Evolutionary conservation across 2,329 filamentous ascomycete genomes (phyloP).

Genomic region (Alternaria conjuncta): DNA sequence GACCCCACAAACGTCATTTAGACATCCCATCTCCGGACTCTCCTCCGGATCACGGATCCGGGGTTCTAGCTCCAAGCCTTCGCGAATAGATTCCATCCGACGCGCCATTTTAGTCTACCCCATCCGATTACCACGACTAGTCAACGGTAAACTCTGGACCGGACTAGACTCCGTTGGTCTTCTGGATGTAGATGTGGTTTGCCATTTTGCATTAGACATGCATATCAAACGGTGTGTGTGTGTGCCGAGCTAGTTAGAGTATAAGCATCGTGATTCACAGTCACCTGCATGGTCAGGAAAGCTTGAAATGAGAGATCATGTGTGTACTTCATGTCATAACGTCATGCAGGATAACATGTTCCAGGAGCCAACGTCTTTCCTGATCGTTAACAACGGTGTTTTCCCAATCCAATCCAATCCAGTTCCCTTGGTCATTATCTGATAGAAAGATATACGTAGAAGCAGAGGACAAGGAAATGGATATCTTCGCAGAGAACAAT

Average conservation of each 20-base stretch:
- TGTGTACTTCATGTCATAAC: background rate
- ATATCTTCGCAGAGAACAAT: slow-evolving; percentile 3
- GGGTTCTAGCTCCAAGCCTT: background rate
- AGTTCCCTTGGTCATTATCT: background rate
- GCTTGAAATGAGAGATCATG: background rate
- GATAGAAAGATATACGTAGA: background rate
- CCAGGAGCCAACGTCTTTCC: background rate
- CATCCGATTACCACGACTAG: background rate
- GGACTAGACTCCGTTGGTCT: background rate
- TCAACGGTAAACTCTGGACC: background rate
- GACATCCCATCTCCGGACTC: background rate
- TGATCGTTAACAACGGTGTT: background rate
- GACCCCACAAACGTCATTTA: background rate
- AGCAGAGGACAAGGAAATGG: background rate
- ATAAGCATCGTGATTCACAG: background rate
- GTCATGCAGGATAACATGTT: background rate
- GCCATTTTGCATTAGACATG: background rate
- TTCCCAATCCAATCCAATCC: background rate
- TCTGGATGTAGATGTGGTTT: background rate
- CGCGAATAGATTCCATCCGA: background rate
- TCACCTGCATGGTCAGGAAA: background rate
- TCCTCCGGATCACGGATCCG: background rate
- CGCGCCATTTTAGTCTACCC: background rate
- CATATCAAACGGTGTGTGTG: background rate
- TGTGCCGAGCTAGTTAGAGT: background rate